These are phyloP conservation scores for Oidiodendron maius DNA, from an alignment of 495 filamentous ascomycete genomes.

Conservation along the genomic window DNA sequence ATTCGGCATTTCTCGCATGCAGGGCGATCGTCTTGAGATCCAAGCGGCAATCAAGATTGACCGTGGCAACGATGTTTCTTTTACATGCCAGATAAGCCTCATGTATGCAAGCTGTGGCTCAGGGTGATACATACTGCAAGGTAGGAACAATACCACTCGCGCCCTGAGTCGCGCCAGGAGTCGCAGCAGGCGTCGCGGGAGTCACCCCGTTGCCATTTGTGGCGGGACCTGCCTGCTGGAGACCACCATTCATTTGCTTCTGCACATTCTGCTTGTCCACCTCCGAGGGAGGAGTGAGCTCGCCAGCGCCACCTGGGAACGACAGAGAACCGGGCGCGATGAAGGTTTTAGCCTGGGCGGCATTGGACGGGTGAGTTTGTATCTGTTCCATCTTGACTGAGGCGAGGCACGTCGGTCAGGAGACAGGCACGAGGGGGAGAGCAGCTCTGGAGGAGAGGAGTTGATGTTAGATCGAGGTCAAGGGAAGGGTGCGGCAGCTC, in stretches of 20 bases:
- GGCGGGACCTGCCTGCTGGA: conserved; percentile 57
- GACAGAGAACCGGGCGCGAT: conserved; percentile 84
- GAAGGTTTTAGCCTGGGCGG: conserved; percentile 85
- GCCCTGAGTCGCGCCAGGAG: conserved; percentile 67
- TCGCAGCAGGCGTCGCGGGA: conserved; percentile 93
- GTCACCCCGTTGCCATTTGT: conserved; percentile 72
- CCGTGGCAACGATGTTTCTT: conserved; percentile 99
- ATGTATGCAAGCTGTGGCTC: conserved; percentile 22
- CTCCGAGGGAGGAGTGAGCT: conserved; percentile 73
- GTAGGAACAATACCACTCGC: conserved; percentile 94
- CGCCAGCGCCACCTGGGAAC: conserved; percentile 76
- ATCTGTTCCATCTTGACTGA: conserved; percentile 67
- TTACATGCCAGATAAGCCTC: conserved; percentile 62
- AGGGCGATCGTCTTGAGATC: conserved; percentile 99
- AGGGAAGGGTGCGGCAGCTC: conserved; percentile 1
- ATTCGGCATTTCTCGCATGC: conserved; percentile 97
- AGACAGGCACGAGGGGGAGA: conserved; percentile 12
- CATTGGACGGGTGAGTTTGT: conserved; percentile 82
- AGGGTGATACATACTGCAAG: conserved; percentile 83
- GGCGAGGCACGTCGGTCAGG: conserved; percentile 3
- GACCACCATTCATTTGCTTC: conserved; percentile 48
- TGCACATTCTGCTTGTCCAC: conserved; percentile 38
- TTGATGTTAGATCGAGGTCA: conserved; percentile 19
- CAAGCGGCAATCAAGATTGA: conserved; percentile 96
- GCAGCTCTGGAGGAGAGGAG: conserved; percentile 15